These are phyloP conservation scores for Articulospora tetracladia DNA, from an alignment of 495 filamentous ascomycete genomes.

Conservation along the genomic window DNA sequence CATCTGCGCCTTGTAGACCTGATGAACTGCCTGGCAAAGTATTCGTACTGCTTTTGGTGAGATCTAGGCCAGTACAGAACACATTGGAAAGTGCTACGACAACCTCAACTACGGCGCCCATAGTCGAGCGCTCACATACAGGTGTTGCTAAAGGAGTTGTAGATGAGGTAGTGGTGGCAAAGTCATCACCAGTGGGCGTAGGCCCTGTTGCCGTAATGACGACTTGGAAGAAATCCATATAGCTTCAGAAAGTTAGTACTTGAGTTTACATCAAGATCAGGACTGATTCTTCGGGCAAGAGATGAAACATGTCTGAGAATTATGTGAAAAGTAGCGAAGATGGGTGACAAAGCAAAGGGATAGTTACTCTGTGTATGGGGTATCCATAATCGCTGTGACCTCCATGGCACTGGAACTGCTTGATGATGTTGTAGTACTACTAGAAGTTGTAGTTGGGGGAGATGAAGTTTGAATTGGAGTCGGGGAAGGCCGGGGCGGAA, in stretches of 20 bases:
- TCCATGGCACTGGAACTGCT: background rate
- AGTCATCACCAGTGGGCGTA: conserved; percentile 3
- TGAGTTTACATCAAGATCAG: too few relatives aligned
- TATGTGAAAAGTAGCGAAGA: too few relatives aligned
- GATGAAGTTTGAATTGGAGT: background rate
- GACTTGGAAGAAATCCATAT: background rate
- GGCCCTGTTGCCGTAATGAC: conserved; percentile 4
- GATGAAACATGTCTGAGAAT: too few relatives aligned
- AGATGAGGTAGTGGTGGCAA: conserved; percentile 3
- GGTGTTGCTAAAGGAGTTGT: background rate
- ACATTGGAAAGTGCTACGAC: background rate
- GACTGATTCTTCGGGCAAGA: too few relatives aligned
- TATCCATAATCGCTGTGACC: conserved; percentile 2
- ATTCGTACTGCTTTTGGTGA: background rate
- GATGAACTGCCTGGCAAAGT: background rate
- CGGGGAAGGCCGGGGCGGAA: background rate
- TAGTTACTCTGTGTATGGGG: conserved; percentile 5
- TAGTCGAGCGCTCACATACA: background rate
- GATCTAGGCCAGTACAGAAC: conserved; percentile 4
- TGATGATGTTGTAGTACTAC: too few relatives aligned
- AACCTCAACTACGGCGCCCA: background rate
- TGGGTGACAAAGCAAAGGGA: too few relatives aligned
- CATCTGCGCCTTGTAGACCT: background rate
- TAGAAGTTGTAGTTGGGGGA: conserved; percentile 4
- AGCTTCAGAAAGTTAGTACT: too few relatives aligned